These are phyloP conservation scores for Pilasporangium apinafurcum DNA, from an alignment of 352 stramenopile genomes.

Conservation along the genomic window DNA sequence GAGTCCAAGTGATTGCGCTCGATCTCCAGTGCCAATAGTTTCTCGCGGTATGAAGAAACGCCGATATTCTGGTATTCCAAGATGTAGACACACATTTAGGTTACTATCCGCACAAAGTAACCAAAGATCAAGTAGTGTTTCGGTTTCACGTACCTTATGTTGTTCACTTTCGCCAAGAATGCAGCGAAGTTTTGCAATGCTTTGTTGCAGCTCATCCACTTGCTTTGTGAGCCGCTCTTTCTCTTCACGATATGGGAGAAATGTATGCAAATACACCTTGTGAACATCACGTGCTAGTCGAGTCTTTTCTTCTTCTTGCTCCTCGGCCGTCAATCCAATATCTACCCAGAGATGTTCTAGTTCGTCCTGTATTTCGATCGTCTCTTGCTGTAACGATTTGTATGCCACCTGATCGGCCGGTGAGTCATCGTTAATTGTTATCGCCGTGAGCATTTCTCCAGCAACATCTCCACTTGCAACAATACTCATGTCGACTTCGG, in stretches of 20 bases:
- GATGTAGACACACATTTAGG: conserved; percentile 2
- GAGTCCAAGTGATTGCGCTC: conserved; percentile 32
- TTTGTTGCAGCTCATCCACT: conserved; percentile 15
- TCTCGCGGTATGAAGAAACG: conserved; percentile 15
- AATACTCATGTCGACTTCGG: no score
- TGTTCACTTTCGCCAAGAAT: conserved; percentile 25
- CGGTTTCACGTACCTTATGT: conserved; percentile 1
- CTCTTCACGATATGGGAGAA: conserved; percentile 10
- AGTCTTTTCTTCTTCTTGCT: conserved; percentile 22
- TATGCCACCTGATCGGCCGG: background rate
- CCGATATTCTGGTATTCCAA: conserved; percentile 4
- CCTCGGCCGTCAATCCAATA: conserved; percentile 18
- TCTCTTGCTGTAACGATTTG: conserved; percentile 1
- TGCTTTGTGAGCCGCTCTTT: conserved; percentile 1
- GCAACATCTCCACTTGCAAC: no score
- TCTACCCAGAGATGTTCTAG: conserved; percentile 23
- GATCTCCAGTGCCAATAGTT: conserved; percentile 23
- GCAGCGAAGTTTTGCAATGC: conserved; percentile 24
- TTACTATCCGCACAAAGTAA: conserved; percentile 7
- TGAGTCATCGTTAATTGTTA: no score
- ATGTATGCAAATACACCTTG: conserved; percentile 8
- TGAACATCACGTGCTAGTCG: conserved; percentile 12
- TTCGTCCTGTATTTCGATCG: conserved; percentile 6
- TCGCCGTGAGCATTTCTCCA: no score
- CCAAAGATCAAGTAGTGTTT: background rate